Evolutionary conservation across 306 rosid species (phyloP).

Genomic region (Senna siamea): DNA sequence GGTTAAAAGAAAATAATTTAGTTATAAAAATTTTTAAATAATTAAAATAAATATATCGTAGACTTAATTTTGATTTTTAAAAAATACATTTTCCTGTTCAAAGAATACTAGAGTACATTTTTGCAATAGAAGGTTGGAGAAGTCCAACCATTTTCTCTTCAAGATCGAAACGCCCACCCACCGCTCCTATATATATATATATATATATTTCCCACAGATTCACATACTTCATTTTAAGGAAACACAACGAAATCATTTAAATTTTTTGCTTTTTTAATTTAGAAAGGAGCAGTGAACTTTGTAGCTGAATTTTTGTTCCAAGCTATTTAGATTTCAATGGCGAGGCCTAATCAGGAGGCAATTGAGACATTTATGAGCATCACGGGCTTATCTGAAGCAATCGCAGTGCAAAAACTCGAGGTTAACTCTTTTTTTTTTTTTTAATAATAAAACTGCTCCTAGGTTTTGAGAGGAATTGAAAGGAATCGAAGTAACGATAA

Average conservation of each 20-base stretch:
- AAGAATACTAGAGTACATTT: background rate
- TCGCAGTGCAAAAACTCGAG: conserved; percentile 73
- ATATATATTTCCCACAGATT: background rate
- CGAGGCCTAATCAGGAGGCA: conserved; percentile 77
- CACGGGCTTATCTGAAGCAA: conserved; percentile 69
- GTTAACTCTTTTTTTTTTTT: conserved; percentile 23
- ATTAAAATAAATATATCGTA: too few species aligned
- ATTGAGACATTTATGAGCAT: conserved; percentile 77
- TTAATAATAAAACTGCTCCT: background rate
- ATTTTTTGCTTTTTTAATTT: background rate
- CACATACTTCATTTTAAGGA: conserved; percentile 7
- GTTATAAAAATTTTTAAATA: too few species aligned
- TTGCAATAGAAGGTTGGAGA: background rate
- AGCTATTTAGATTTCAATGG: conserved; percentile 60
- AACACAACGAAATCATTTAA: background rate
- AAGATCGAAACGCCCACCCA: conserved; percentile 15
- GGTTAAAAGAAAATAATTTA: too few species aligned
- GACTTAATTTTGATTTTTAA: too few species aligned
- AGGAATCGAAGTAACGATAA: background rate
- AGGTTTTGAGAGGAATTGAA: conserved; percentile 8
- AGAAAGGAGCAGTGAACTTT: background rate
- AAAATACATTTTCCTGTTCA: background rate
- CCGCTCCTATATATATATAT: background rate
- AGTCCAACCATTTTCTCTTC: conserved; percentile 1
- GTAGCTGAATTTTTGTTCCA: conserved; percentile 27